phyloP scores from a whole-genome alignment of 2,329 filamentous ascomycete species.

The Hypoxylon sp. region DNA sequence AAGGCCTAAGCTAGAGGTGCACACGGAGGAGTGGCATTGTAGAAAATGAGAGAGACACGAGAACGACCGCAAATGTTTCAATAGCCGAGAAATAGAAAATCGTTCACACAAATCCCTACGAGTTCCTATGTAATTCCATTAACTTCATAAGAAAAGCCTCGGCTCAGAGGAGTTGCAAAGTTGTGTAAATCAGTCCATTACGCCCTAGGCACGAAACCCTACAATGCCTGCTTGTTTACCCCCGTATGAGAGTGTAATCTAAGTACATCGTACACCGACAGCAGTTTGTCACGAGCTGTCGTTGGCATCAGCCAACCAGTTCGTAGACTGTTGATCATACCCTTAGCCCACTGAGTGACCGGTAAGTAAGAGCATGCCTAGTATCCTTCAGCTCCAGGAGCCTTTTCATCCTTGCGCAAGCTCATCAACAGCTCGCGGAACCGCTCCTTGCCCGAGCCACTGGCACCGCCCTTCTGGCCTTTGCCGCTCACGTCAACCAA shows the following conservation, averaged over 20 bases:
- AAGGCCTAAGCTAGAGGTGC: slow-evolving; percentile 60
- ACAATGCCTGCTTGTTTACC: slow-evolving; percentile 40
- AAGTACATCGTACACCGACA: slow-evolving; percentile 46
- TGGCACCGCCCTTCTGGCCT: slow-evolving; percentile 86
- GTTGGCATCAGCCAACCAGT: slow-evolving; percentile 27
- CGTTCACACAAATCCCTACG: slow-evolving; percentile 41
- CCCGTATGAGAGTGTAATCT: slow-evolving; percentile 42
- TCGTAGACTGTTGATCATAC: slow-evolving; percentile 21
- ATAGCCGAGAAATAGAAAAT: slow-evolving; percentile 45
- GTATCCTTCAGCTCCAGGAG: slow-evolving; percentile 75
- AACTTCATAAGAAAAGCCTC: slow-evolving; percentile 10
- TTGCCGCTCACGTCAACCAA: slow-evolving; percentile 98
- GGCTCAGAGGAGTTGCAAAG: slow-evolving; percentile 8
- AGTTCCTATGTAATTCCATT: slow-evolving; percentile 10
- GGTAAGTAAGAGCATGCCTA: slow-evolving; percentile 54
- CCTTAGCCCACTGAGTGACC: slow-evolving; percentile 39
- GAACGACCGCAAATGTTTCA: slow-evolving; percentile 34
- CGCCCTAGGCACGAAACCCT: slow-evolving; percentile 46
- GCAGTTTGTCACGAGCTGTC: slow-evolving; percentile 14
- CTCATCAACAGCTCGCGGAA: slow-evolving; percentile 92
- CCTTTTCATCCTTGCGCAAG: slow-evolving; percentile 93
- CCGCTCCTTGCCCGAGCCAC: slow-evolving; percentile 93
- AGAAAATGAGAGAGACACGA: slow-evolving; percentile 37
- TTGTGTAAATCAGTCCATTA: slow-evolving; percentile 48
- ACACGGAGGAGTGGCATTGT: slow-evolving; percentile 11